Conservation (phyloP, 208 protist species). For the Wallacemonas rigidus region DNA sequence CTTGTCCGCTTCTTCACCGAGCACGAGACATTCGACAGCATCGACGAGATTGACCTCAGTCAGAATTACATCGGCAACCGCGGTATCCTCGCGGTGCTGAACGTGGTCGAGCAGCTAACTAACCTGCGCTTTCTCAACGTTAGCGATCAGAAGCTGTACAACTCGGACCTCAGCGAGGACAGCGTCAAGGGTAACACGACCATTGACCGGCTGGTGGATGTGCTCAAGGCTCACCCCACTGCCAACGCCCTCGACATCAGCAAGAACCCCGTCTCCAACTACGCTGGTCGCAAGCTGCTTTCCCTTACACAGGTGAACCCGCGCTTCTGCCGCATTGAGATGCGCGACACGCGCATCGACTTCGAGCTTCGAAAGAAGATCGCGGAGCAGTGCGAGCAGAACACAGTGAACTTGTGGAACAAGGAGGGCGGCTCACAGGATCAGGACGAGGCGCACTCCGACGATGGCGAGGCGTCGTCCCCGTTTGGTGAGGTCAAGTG, state of each 20-base stretch:
- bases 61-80: constrained; percentile 90
- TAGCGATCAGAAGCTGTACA: constrained; percentile 90
- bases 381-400: constrained; percentile 83
- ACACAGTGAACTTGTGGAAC: constrained; percentile 78
- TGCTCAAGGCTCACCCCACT: constrained; percentile 79
- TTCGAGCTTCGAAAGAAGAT: constrained; percentile 85
- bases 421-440: constrained; percentile 35
- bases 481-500: constrained; percentile 78
- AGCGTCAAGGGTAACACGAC: constrained; percentile 87
- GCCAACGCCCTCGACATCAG: constrained; percentile 81
- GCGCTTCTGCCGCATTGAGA: constrained; percentile 77
- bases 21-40: constrained; percentile 54
- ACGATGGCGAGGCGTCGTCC: constrained; percentile 19
- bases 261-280: constrained; percentile 90
- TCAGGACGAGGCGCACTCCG: constrained; percentile 15
- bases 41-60: constrained; percentile 86
- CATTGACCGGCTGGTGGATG: constrained; percentile 84
- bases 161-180: constrained; percentile 88
- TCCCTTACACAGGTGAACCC: constrained; percentile 75
- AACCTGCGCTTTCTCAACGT: constrained; percentile 82
- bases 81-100: constrained; percentile 79
- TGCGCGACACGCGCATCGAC: constrained; percentile 85
- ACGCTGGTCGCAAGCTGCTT: constrained; percentile 87
- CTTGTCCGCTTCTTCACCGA: constrained; percentile 75
- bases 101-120: constrained; percentile 74